These are phyloP conservation scores for Hypoxylon sp. DNA, from an alignment of 2,329 filamentous ascomycete genomes.

Conservation along the genomic window DNA sequence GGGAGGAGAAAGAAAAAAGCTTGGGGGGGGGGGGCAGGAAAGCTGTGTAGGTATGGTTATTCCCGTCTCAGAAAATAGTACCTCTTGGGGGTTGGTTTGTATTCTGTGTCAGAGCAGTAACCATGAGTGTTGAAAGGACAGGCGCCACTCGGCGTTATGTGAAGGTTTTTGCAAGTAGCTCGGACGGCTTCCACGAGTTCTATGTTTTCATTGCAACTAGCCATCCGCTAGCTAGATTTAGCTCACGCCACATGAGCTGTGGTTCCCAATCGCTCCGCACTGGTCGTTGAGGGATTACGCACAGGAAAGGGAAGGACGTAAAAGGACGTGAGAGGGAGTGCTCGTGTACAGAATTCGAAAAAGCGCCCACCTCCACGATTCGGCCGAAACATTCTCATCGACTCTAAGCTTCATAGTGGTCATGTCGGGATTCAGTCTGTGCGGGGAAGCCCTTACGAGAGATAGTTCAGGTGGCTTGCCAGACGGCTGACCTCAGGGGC, in stretches of 20 bases:
- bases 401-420: neutral
- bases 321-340: neutral
- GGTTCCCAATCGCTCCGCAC: neutral
- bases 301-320: neutral
- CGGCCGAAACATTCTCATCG: conserved; percentile 14
- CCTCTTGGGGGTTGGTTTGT: neutral
- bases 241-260: neutral
- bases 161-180: neutral
- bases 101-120: neutral
- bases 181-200: neutral
- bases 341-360: neutral
- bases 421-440: conserved; percentile 2
- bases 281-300: neutral
- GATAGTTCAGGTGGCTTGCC: conserved; percentile 13
- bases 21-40: no score
- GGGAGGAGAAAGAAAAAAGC: conserved; percentile 2
- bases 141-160: conserved; percentile 13
- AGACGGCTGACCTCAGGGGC: conserved; percentile 8
- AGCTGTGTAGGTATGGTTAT: neutral
- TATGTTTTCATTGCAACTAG: neutral
- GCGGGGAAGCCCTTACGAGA: conserved; percentile 14
- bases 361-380: neutral
- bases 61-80: neutral
- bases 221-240: neutral
- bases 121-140: neutral